Conservation (phyloP, 768 basidiomycete genomes). For the Lentinula sp. region DNA sequence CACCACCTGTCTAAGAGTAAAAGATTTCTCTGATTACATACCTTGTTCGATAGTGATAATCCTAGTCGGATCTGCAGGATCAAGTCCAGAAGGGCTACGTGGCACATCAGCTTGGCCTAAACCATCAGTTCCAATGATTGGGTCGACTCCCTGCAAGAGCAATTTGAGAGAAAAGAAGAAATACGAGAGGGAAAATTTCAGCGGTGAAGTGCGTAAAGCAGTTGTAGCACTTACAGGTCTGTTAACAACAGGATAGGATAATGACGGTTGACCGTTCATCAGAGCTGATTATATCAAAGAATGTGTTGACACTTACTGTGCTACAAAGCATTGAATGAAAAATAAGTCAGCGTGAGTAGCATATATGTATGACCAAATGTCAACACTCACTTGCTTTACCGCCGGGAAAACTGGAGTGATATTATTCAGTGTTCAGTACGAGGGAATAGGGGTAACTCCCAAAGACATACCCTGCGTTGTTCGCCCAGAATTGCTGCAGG, state of each 20-base stretch:
- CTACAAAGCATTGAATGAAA: too few species aligned
- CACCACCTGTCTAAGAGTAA: too few species aligned
- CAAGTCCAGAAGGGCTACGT: constrained; percentile 5
- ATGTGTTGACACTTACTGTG: too few species aligned
- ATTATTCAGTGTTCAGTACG: background rate
- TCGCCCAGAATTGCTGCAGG: constrained; percentile 12
- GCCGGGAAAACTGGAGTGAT: background rate
- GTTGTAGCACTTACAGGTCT: background rate
- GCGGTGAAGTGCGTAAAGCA: background rate
- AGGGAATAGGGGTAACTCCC: background rate
- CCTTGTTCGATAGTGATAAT: constrained; percentile 6
- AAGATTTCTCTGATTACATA: background rate
- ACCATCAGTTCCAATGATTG: constrained; percentile 7
- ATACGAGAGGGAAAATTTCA: background rate
- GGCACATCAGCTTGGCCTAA: background rate
- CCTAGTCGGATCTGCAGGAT: constrained; percentile 1
- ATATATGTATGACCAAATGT: background rate
- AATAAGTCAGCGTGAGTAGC: too few species aligned
- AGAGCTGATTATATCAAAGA: too few species aligned
- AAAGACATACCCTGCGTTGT: constrained; percentile 8
- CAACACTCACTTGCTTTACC: background rate
- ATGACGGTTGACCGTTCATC: too few species aligned
- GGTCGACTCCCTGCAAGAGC: constrained; percentile 5
- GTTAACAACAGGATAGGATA: background rate
- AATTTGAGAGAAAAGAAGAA: background rate